Evolutionary conservation across 331 rosid species (phyloP).

Genomic region (Ulmus americana): DNA sequence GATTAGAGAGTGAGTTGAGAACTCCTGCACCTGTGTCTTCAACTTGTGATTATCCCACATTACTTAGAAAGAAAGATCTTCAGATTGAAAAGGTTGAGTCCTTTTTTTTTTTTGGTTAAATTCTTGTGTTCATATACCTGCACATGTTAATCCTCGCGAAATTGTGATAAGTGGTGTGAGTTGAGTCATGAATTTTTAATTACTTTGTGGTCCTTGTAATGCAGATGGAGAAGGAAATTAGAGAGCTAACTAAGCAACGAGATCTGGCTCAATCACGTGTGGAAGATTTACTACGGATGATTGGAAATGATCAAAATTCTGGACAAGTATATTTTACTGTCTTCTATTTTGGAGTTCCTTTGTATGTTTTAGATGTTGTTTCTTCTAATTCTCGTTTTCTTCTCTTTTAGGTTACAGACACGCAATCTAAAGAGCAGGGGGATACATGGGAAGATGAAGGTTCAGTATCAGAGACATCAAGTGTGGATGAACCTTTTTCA

Average conservation of each 20-base stretch:
- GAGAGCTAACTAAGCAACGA: constrained; percentile 77
- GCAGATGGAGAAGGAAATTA: constrained; percentile 89
- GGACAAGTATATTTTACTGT: constrained; percentile 43
- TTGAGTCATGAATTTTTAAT: too few relatives aligned
- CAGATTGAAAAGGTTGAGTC: constrained; percentile 79
- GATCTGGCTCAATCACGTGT: constrained; percentile 91
- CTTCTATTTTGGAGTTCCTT: constrained; percentile 13
- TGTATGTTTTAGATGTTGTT: constrained; percentile 11
- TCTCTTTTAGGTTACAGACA: constrained; percentile 32
- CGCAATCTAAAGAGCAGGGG: constrained; percentile 39
- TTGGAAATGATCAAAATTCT: constrained; percentile 55
- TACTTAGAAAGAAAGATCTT: constrained; percentile 89
- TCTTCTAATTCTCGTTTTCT: constrained; percentile 11
- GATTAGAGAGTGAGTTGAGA: constrained; percentile 90
- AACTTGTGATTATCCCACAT: constrained; percentile 50
- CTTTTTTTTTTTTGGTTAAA: background rate
- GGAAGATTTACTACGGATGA: constrained; percentile 67
- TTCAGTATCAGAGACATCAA: constrained; percentile 68
- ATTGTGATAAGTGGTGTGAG: too few relatives aligned
- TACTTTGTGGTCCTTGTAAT: background rate
- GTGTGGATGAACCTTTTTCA: constrained; percentile 39
- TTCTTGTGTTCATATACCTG: background rate
- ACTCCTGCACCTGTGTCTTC: constrained; percentile 62
- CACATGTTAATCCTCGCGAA: background rate
- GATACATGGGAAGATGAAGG: constrained; percentile 65